Base-by-base conservation (phyloP, 441 rosid genomes). In the Populus hybrid region DNA sequence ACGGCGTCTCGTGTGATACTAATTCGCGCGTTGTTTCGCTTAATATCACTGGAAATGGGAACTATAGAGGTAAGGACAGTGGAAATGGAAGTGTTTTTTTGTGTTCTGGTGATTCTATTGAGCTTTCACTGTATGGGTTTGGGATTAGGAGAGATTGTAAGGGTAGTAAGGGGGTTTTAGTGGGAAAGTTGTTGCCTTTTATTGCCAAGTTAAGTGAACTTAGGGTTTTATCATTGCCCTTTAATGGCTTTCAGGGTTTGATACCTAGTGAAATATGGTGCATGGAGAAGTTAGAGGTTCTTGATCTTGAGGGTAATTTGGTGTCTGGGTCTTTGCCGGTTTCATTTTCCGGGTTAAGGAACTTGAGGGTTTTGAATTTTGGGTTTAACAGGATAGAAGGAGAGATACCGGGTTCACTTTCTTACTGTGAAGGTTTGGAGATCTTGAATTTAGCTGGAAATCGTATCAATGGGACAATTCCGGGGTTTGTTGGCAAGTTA, bases 181-280 rank as follows among this genome's bases (percentile, higher is more conserved):
- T 72, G 21, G 97, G 97, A 11, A 86, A 79, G 36, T 80, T 94
- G 89, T 80, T 81, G 69, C 86, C 95, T 6, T 72, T 28, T 1
- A 80, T 91, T 65, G 86, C 88, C 6, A 83, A 76, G 70, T 87
- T 94, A 57, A 84, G 85, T 34, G 87, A 88, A 77, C 87, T 94
- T 74, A 88, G 87, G 83, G 84, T 94, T 79, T 79, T 92, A 38
- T 90, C 97, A 4, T 85, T 94, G 69, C 89, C 97, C 65, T 92
- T 91, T 28, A 87, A 92, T 78, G 87, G 87, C 72, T 87, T 94
- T 6, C 65, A 24, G 73, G 95, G 94, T 67, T 85, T 81, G 63
- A 82, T 92, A 69, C 94, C 97, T 11, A 26, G 46, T 61, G 93
- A 89, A 84, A 82, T 92, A 74, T 90, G 88, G 93, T 84, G 78